These are phyloP conservation scores for Nicotiana noctiflora DNA, from an alignment of 257 asterid genomes.

Conservation along the genomic window DNA sequence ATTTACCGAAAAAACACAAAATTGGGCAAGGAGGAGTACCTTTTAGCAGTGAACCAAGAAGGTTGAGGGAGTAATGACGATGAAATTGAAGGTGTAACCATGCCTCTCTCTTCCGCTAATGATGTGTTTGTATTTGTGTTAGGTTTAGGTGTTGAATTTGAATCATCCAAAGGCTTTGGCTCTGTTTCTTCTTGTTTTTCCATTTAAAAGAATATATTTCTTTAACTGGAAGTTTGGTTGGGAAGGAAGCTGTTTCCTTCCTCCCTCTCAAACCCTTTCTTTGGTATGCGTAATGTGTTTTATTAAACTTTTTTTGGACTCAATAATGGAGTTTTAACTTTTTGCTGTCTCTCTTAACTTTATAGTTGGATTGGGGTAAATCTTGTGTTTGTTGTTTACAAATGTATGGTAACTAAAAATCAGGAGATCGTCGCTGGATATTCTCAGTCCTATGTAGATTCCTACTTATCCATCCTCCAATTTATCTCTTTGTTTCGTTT, in stretches of 20 bases:
- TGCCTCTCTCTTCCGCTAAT: background rate
- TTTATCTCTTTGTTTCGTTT: too few species aligned
- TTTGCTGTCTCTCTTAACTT: background rate
- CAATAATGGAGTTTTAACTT: background rate
- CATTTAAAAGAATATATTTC: background rate
- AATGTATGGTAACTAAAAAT: background rate
- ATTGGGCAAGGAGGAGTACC: constrained; percentile 14
- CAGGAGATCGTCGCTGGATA: background rate
- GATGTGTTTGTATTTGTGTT: constrained; percentile 4
- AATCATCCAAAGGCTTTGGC: constrained; percentile 14
- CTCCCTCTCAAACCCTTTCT: background rate
- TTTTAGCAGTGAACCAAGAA: constrained; percentile 42
- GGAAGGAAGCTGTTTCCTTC: background rate
- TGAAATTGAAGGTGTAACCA: constrained; percentile 11
- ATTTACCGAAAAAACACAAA: background rate
- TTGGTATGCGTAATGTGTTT: background rate
- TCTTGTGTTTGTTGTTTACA: constrained; percentile 8
- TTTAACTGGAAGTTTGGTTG: constrained; percentile 3
- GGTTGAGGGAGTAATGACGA: constrained; percentile 23
- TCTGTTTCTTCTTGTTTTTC: constrained; percentile 33
- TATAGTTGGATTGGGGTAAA: background rate
- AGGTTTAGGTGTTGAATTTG: constrained; percentile 9
- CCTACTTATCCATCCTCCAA: background rate
- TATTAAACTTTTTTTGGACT: background rate
- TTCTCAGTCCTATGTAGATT: background rate